phyloP scores from a whole-genome alignment of 1,139 yeast species.

The Pichia sp. region DNA sequence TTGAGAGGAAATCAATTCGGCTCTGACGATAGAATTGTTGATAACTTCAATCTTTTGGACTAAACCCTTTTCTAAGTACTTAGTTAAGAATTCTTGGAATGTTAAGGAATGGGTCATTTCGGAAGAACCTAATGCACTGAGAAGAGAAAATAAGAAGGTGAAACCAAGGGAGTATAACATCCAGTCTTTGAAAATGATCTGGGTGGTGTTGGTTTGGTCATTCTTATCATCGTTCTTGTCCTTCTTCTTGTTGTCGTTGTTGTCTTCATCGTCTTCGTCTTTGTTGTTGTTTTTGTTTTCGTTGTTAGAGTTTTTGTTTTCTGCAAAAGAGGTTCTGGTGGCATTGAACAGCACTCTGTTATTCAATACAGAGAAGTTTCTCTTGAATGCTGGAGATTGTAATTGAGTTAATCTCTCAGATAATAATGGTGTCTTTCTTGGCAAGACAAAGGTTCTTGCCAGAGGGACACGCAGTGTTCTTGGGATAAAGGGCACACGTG shows the following conservation, averaged over 20 bases:
- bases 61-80: slow-evolving; percentile 79
- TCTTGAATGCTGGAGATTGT: not conserved
- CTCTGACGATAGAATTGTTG: slow-evolving; percentile 77
- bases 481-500: not conserved
- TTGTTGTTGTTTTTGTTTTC: slow-evolving; percentile 2
- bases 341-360: slow-evolving; percentile 6
- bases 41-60: slow-evolving; percentile 76
- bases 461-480: not conserved
- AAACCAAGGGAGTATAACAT: slow-evolving; percentile 19
- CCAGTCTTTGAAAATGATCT: slow-evolving; percentile 17
- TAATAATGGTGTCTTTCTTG: not conserved
- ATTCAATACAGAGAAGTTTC: slow-evolving; percentile 12
- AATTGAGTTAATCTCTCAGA: not conserved
- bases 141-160: slow-evolving; percentile 17
- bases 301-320: not conserved
- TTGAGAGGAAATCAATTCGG: slow-evolving; percentile 58
- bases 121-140: slow-evolving; percentile 9
- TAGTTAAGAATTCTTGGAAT: slow-evolving; percentile 79
- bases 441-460: not conserved
- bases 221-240: slow-evolving; percentile 1
- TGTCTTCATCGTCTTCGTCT: slow-evolving; percentile 13
- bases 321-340: not conserved
- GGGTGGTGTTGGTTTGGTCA: not conserved
- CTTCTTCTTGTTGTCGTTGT: slow-evolving; percentile 12
- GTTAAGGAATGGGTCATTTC: slow-evolving; percentile 19